A percentile compares a stretch with the other conserved stretches of the same genome.
Conservation (phyloP, 176 grass and related monocot species). For the Phoenix dactylifera region DNA sequence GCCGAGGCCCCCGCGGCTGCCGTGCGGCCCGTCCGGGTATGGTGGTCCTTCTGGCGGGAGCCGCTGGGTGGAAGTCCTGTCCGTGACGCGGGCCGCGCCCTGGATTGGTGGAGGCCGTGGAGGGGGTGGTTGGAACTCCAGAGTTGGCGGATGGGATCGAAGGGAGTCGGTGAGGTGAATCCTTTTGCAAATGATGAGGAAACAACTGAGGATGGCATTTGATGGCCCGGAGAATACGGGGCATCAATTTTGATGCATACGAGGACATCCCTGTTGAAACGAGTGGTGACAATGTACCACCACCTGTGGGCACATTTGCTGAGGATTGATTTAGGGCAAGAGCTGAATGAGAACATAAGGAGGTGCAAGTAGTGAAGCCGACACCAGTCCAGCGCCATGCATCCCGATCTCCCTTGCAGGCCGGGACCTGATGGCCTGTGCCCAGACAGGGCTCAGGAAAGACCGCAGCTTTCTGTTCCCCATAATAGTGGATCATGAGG, state of each 20-base stretch:
- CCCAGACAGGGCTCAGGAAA: conserved; percentile 91
- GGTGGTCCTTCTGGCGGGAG: conserved; percentile 23
- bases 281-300: conserved; percentile 70
- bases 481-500: conserved; percentile 70
- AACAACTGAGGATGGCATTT: conserved; percentile 13
- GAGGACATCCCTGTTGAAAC: conserved; percentile 90
- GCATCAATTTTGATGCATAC: conserved; percentile 89
- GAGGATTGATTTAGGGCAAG: conserved; percentile 83
- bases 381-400: conserved; percentile 90
- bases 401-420: conserved; percentile 65
- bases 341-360: conserved; percentile 73
- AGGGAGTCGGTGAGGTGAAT: conserved; percentile 66
- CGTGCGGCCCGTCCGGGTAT: conserved; percentile 26
- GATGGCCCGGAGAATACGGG: conserved; percentile 39
- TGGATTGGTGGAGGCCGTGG: conserved; percentile 11
- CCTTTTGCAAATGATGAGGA: conserved; percentile 46
- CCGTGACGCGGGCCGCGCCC: conserved; percentile 9
- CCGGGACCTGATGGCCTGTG: conserved; percentile 89
- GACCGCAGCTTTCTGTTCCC: conserved; percentile 80
- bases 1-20: conserved; percentile 17
- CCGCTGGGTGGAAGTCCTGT: conserved; percentile 21
- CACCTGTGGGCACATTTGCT: conserved; percentile 69
- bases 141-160: conserved; percentile 42
- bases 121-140: conserved; percentile 41
- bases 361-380: conserved; percentile 90